These are phyloP conservation scores for Eimeria acervulina DNA, from an alignment of 169 alveolate species.

Conservation along the genomic window DNA sequence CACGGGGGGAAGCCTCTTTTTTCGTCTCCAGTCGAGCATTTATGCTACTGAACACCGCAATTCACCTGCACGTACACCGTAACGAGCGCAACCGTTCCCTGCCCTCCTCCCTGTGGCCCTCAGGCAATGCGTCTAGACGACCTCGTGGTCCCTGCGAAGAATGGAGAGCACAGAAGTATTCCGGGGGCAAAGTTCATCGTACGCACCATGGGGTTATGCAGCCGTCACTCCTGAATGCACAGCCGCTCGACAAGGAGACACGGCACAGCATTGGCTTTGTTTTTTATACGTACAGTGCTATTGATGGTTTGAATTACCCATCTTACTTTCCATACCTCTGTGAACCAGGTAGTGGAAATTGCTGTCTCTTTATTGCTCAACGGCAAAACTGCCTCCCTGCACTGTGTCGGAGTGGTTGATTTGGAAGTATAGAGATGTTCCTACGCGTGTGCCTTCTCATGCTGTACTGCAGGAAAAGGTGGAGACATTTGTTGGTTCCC, in stretches of 20 bases:
- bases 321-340: neutral
- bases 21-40: neutral
- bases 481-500: conserved; percentile 58
- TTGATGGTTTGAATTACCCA: too few relatives aligned
- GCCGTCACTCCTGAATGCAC: neutral
- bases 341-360: too few relatives aligned
- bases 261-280: neutral
- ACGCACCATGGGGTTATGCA: neutral
- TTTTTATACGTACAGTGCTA: too few relatives aligned
- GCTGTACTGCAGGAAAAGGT: conserved; percentile 48
- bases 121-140: conserved; percentile 44
- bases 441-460: neutral
- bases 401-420: neutral
- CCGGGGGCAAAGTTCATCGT: conserved; percentile 65
- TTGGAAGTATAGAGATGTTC: neutral
- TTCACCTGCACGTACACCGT: neutral
- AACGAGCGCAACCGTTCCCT: neutral
- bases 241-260: neutral
- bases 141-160: conserved; percentile 56
- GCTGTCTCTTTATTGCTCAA: neutral
- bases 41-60: neutral
- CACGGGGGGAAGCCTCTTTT: neutral
- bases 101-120: neutral
- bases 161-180: conserved; percentile 59
- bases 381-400: neutral